Percentiles rank a stretch among this genome's conserved stretches.
Evolutionary conservation across 2,329 filamentous ascomycete genomes (phyloP).

Genomic region (Metarhizium sp.): DNA sequence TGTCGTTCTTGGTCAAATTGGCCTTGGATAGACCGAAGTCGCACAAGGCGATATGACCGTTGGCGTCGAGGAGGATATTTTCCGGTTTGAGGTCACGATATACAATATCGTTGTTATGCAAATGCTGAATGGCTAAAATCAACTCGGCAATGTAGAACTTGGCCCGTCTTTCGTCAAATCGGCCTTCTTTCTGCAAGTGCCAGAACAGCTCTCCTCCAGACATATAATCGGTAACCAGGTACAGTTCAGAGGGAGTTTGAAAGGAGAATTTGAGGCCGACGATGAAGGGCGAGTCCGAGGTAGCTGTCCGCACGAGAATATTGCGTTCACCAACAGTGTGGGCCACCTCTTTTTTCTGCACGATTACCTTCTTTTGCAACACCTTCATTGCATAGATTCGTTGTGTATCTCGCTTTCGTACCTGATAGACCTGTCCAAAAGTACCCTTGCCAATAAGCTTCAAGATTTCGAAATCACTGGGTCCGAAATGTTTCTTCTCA

Average conservation of each 20-base stretch:
- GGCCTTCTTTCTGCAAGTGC: constrained; percentile 94
- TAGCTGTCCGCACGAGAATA: constrained; percentile 92
- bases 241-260: constrained; percentile 92
- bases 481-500: constrained; percentile 86
- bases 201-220: constrained; percentile 97
- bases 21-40: constrained; percentile 98
- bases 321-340: constrained; percentile 96
- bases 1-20: constrained; percentile 92
- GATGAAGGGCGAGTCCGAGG: constrained; percentile 92
- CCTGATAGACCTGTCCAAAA: constrained; percentile 97
- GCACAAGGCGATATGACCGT: constrained; percentile 94
- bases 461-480: constrained; percentile 90
- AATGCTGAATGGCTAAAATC: constrained; percentile 86
- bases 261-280: constrained; percentile 98
- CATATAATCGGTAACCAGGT: constrained; percentile 99
- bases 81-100: constrained; percentile 97
- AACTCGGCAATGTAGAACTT: constrained; percentile 99
- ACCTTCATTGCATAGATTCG: constrained; percentile 99
- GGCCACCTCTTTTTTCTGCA: constrained; percentile 98
- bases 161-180: constrained; percentile 87
- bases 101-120: constrained; percentile 95
- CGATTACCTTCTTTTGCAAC: constrained; percentile 97
- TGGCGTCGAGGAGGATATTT: constrained; percentile 93
- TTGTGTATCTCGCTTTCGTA: constrained; percentile 91
- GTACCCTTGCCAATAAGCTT: constrained; percentile 97